Percentiles rank a stretch among this genome's conserved stretches.
These are phyloP conservation scores for Westerdykella sp. DNA, from an alignment of 2,329 filamentous ascomycete genomes.

Conservation along the genomic window DNA sequence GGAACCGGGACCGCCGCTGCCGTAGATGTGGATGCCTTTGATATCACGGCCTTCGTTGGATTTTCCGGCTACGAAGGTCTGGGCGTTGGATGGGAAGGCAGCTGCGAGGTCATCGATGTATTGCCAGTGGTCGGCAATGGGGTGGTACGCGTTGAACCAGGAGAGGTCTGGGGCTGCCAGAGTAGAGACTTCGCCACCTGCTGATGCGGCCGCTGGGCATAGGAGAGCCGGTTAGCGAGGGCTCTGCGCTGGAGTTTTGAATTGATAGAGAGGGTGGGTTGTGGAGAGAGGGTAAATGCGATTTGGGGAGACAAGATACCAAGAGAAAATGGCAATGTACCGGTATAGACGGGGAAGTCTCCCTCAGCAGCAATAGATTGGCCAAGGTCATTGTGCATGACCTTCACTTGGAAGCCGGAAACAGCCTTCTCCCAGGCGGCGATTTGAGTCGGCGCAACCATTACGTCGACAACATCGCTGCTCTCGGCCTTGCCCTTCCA, in stretches of 20 bases:
- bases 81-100: slow-evolving; percentile 30
- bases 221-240: too few relatives aligned
- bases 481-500: slow-evolving; percentile 32
- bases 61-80: slow-evolving; percentile 32
- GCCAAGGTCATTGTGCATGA: slow-evolving; percentile 37
- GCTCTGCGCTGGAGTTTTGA: background rate
- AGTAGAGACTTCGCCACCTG: slow-evolving; percentile 12
- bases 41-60: slow-evolving; percentile 34
- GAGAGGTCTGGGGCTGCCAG: slow-evolving; percentile 12
- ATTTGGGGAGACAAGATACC: slow-evolving; percentile 23
- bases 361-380: slow-evolving; percentile 30
- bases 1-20: slow-evolving; percentile 29
- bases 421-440: slow-evolving; percentile 24
- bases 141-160: slow-evolving; percentile 35
- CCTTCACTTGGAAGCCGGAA: slow-evolving; percentile 13
- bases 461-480: slow-evolving; percentile 31
- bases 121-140: slow-evolving; percentile 30
- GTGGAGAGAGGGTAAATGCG: slow-evolving; percentile 33
- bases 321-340: slow-evolving; percentile 11
- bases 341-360: slow-evolving; percentile 23
- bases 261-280: background rate
- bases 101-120: slow-evolving; percentile 32
- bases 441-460: slow-evolving; percentile 29
- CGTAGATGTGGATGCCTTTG: slow-evolving; percentile 36
- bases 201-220: slow-evolving; percentile 3